A percentile compares a stretch with the other conserved stretches of the same genome.
Conservation (phyloP, 139 green algal genomes). For the Astrephomene gubernaculifera region DNA sequence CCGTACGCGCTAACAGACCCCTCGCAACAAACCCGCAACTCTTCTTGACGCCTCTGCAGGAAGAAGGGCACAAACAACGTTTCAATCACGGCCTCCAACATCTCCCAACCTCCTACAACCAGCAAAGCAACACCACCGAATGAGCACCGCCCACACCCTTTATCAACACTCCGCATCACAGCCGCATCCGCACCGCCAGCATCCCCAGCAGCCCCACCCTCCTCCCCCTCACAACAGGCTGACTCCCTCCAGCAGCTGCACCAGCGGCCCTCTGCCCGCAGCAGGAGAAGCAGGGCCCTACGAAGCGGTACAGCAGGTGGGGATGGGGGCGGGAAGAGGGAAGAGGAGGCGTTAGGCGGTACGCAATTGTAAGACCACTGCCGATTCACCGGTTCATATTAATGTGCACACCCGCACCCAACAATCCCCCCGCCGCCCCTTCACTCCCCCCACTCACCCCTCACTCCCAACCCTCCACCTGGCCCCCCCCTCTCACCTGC, state of each 20-base stretch:
- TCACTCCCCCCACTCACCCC: neutral
- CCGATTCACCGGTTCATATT: neutral
- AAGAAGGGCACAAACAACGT: too few relatives aligned
- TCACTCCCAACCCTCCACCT: neutral
- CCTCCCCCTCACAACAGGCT: neutral
- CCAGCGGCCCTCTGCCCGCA: neutral
- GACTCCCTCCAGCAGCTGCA: neutral
- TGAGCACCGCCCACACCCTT: too few relatives aligned
- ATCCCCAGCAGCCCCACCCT: too few relatives aligned
- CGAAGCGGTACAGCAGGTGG: neutral
- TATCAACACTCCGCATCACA: too few relatives aligned
- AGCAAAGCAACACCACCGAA: too few relatives aligned
- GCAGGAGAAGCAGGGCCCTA: neutral
- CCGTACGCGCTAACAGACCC: too few relatives aligned
- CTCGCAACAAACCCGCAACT: too few relatives aligned
- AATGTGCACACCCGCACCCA: neutral
- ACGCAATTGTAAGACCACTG: neutral
- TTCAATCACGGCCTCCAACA: too few relatives aligned
- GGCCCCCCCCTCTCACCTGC: constrained; percentile 9
- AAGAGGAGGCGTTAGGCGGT: neutral
- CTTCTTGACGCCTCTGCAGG: too few relatives aligned
- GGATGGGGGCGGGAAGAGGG: neutral
- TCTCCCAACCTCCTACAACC: too few relatives aligned
- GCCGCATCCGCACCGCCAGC: too few relatives aligned
- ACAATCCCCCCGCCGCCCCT: neutral